These are phyloP conservation scores for Asterophora lycoperdoides DNA, from an alignment of 768 basidiomycete genomes.

Conservation along the genomic window DNA sequence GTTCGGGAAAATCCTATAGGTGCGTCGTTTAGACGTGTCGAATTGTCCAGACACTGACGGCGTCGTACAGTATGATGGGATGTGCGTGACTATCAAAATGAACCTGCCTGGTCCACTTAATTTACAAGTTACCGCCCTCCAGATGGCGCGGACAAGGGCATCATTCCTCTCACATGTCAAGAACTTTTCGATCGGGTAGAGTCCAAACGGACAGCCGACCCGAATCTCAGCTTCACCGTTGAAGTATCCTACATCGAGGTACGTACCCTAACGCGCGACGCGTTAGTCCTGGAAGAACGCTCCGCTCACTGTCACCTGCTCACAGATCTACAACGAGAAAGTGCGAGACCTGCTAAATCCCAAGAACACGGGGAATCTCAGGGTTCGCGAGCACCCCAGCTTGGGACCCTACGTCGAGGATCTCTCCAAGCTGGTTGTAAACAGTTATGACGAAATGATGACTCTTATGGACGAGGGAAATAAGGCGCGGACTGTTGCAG, in stretches of 20 bases:
- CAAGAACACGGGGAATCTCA: conserved; percentile 92
- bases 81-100: conserved; percentile 50
- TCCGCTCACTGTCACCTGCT: background rate
- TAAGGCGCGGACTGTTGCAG: conserved; percentile 96
- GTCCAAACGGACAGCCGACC: conserved; percentile 55
- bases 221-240: conserved; percentile 78
- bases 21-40: conserved; percentile 31
- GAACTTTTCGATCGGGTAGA: conserved; percentile 87
- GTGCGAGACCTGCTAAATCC: conserved; percentile 97
- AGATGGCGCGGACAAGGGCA: conserved; percentile 96
- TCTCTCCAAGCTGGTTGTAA: conserved; percentile 88
- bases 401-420: conserved; percentile 98
- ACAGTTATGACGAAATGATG: conserved; percentile 95
- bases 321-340: conserved; percentile 93
- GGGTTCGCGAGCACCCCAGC: conserved; percentile 96
- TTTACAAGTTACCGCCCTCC: conserved; percentile 1
- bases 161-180: conserved; percentile 92
- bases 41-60: conserved; percentile 4
- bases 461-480: conserved; percentile 99
- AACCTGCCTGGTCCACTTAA: background rate
- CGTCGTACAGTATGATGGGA: conserved; percentile 79
- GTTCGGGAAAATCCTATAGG: conserved; percentile 93
- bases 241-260: conserved; percentile 99
- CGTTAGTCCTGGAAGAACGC: background rate
- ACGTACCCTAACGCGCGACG: conserved; percentile 12